Percentiles rank a stretch among this genome's conserved stretches.
Conservation (phyloP, 108 stramenopile genomes). For the Skeletonema tropicum region DNA sequence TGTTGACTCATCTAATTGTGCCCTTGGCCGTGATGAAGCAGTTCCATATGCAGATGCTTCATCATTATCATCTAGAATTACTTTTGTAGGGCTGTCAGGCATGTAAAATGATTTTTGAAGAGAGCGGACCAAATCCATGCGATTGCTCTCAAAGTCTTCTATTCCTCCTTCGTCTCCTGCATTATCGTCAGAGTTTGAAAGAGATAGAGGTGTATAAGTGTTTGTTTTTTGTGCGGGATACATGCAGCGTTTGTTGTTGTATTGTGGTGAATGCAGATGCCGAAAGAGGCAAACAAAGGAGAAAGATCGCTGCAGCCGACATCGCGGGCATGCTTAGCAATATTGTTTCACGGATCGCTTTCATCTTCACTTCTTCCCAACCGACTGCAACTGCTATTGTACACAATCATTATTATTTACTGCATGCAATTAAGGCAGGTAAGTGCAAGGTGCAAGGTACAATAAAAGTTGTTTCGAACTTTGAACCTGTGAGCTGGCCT, state of each 20-base stretch:
- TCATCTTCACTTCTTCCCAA: too few species aligned
- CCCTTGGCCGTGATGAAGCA: neutral
- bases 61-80: neutral
- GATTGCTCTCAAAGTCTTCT: conserved; percentile 17
- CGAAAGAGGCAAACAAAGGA: neutral
- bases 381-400: too few species aligned
- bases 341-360: too few species aligned
- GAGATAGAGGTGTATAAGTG: neutral
- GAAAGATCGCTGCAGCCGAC: neutral
- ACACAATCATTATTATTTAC: too few species aligned
- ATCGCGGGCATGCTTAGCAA: neutral
- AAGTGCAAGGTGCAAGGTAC: too few species aligned
- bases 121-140: conserved; percentile 41
- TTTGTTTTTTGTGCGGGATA: neutral
- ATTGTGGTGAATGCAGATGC: neutral
- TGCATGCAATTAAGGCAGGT: too few species aligned
- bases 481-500: too few species aligned
- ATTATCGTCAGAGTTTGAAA: conserved; percentile 10
- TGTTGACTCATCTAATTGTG: conserved; percentile 35
- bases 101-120: conserved; percentile 47
- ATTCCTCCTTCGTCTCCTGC: neutral
- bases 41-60: neutral
- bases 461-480: too few species aligned
- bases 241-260: neutral
- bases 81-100: neutral